Evolutionary conservation across 202 grass and related monocot genomes (phyloP), one percentile per base, ranked within the genome.

Genomic region (Sporobolus alterniflorus): DNA sequence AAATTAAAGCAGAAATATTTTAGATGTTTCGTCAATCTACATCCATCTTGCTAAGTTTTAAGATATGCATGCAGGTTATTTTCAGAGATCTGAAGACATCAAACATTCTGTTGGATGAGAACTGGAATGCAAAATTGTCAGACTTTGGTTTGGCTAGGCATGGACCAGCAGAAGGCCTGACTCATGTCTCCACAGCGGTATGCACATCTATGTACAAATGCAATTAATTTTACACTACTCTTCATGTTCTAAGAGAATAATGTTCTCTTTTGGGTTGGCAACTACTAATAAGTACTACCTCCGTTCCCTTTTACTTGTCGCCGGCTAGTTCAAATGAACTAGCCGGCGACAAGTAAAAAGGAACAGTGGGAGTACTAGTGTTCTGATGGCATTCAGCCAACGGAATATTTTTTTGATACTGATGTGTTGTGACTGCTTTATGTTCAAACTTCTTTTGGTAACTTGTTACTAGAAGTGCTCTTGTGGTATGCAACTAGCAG

Each of bases 81-180:
- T 99, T 99, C 68, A 87, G 96, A 55, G 96, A 99, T 83, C 81
- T 99, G 73, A 99, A 99, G 69, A 94, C 91, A 62, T 94, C 96
- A 21, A 99, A 99, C 66, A 92, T 99, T 91, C 85, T 99, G 36
- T 65, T 99, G 48, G 96, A 96, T 80, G 89, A 94, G 78, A 81
- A 99, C 55, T 99, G 96, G 93, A 91, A 92, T 16, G 96, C 96
- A 47, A 99, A 99, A 74, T 84, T 99, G 71, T 99, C 96, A 3
- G 96, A 99, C 84, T 99, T 99, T 57, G 96, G 96, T 36, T 92
- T 99, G 81, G 96, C 96, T 75, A 96, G 96, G 85, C 96, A 99
- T 84, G 96, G 96, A 82, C 96, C 96, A 30, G 31, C 86, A 2
- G 96, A 99, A 91, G 96, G 96, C 78, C 48, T 99, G 40, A 96